phyloP scores from a whole-genome alignment of 257 asterid species.

The Solanum bulbocastanum region DNA sequence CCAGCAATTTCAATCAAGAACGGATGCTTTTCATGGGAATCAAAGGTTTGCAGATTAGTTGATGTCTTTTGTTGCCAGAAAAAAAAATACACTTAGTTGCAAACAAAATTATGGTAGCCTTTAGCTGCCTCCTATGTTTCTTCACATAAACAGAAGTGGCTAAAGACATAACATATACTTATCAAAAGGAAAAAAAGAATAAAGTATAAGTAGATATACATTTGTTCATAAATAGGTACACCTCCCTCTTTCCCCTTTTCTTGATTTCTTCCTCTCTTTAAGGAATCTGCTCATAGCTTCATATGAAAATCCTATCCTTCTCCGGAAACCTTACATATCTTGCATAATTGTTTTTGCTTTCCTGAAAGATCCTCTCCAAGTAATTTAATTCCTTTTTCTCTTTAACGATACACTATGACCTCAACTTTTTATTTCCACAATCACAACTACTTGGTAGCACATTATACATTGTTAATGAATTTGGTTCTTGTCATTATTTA shows the following conservation, averaged over 20 bases:
- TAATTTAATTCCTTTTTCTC: not conserved
- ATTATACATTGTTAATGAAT: not conserved
- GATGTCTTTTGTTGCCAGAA: not conserved
- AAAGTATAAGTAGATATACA: not conserved
- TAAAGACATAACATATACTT: not conserved
- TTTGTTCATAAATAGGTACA: not conserved
- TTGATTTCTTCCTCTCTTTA: not conserved
- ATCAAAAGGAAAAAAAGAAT: not conserved
- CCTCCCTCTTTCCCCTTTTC: not conserved
- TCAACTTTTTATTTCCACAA: not conserved
- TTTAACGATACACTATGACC: not conserved
- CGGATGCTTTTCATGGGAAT: constrained; percentile 92
- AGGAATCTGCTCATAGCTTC: not conserved
- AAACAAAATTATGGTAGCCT: not conserved
- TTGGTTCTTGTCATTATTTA: not conserved
- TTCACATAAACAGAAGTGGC: not conserved
- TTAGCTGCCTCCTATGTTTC: not conserved
- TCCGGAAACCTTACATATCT: not conserved
- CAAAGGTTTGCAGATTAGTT: constrained; percentile 39
- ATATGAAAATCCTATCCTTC: not conserved
- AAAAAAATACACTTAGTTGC: not conserved
- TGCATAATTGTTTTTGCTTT: not conserved
- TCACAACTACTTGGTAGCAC: not conserved
- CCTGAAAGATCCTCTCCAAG: not conserved
- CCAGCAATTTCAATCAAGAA: constrained; percentile 91